Base-by-base conservation (phyloP, 257 asterid species). In the Craterostigma plantagineum region DNA sequence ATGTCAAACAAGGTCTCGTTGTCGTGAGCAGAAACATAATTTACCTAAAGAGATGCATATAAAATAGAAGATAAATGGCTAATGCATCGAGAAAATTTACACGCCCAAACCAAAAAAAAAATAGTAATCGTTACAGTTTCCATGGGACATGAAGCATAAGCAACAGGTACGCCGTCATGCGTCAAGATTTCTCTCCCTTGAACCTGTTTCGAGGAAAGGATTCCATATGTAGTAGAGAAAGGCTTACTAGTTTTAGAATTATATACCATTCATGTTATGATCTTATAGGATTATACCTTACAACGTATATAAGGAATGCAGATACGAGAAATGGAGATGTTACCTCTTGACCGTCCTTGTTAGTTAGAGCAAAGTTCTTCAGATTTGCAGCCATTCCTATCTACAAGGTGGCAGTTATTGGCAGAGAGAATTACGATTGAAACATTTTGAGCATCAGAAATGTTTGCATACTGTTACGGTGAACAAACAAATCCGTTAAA, bases 21-120 rank as follows among this genome's bases (percentile, higher is more conserved):
- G 68, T 87, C 95, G 64, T 87, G 98, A 61, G 98, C 98, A 52
- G 98, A 87, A 45, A 79, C 80, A 56, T 87, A 87, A 71, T 86
- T 86, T 52, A 86, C 77, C 97, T 86, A 69, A 50, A 49, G 11
- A 43, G 39, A 42, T 11, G 46, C 35, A 49, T 59, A 45, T 9
- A 34, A 30, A n/a, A 18, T 9, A 43, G 16, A 30, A 42, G 42
- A 9, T 3, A 40, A 52, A 38, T 18, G 46, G 10, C 14, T 35
- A 11, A 51, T 23, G 18, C 9, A 45, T 11, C 43, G 18, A n/a
- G 18, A 15, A 11, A 38, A 42, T 4, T 0, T 13, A 18, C 37
- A 52, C 35, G 38, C 49, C n/a, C n/a, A n/a, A n/a, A n/a, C n/a
- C n/a, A n/a, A n/a, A n/a, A n/a, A 12, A 48, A 33, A 18, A n/a